Evolutionary conservation across 306 rosid species (phyloP).

Genomic region (Betula pendula): DNA sequence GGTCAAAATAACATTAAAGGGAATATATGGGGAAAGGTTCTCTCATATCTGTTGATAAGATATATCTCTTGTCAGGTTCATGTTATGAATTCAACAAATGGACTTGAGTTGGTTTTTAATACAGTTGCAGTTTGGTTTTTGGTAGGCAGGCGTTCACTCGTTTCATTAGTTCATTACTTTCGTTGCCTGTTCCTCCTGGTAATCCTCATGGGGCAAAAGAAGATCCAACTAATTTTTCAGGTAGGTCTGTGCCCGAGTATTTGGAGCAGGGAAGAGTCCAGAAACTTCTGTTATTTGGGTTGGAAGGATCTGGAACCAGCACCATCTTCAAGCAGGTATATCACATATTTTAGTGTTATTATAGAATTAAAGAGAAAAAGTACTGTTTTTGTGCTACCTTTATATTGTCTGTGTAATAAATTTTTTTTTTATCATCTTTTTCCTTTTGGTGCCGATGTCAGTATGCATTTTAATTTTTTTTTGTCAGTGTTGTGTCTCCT

Average conservation of each 20-base stretch:
- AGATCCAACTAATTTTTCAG: constrained; percentile 46
- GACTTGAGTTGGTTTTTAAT: constrained; percentile 52
- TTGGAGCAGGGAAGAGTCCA: constrained; percentile 78
- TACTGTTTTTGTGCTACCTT: background rate
- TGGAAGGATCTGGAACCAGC: constrained; percentile 90
- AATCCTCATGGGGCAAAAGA: constrained; percentile 61
- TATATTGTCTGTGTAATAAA: too few species aligned
- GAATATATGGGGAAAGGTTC: constrained; percentile 98
- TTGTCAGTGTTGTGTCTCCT: background rate
- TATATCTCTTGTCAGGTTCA: constrained; percentile 33
- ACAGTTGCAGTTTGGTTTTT: constrained; percentile 61
- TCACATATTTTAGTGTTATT: constrained; percentile 19
- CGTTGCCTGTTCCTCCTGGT: constrained; percentile 75
- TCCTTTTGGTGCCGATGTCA: constrained; percentile 2
- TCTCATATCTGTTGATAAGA: constrained; percentile 52
- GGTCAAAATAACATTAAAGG: constrained; percentile 96
- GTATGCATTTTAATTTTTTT: background rate
- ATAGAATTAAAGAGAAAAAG: background rate
- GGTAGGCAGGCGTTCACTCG: constrained; percentile 98
- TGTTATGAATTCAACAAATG: constrained; percentile 27
- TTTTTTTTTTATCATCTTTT: background rate
- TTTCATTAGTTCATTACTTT: constrained; percentile 74
- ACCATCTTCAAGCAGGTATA: constrained; percentile 83
- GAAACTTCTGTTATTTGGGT: constrained; percentile 81
- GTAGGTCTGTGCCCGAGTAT: constrained; percentile 72